These are phyloP conservation scores for Citrus sinensis DNA, from an alignment of 345 rosid species.

Conservation along the genomic window DNA sequence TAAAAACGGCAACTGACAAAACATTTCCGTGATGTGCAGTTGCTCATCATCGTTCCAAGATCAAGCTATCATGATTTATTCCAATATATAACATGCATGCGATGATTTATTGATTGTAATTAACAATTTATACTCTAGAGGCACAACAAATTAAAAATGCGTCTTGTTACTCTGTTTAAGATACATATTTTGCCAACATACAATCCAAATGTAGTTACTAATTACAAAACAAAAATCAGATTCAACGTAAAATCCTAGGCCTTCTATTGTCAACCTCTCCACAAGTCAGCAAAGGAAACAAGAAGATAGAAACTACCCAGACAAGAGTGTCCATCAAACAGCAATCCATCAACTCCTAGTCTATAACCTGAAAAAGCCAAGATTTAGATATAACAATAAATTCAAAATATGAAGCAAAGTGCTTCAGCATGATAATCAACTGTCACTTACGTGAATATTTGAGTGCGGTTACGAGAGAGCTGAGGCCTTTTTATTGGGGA, in stretches of 20 bases:
- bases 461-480: slow-evolving; percentile 69
- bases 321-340: not conserved
- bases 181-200: not conserved
- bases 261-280: not conserved
- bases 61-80: not conserved
- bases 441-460: slow-evolving; percentile 66
- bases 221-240: not conserved
- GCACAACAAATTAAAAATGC: no score
- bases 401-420: not conserved
- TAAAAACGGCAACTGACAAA: no score
- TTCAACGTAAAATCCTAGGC: not conserved
- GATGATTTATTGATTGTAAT: not conserved
- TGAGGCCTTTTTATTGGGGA: slow-evolving; percentile 96
- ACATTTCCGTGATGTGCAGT: no score
- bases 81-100: not conserved
- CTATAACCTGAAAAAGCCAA: slow-evolving; percentile 29
- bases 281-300: not conserved
- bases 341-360: not conserved
- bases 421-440: not conserved
- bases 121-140: not conserved
- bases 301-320: not conserved
- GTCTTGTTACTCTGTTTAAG: not conserved
- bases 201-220: not conserved
- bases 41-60: no score
- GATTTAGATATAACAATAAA: slow-evolving; percentile 1